These are phyloP conservation scores for Starmerella roubikii DNA, from an alignment of 805 yeast genomes.

Conservation along the genomic window DNA sequence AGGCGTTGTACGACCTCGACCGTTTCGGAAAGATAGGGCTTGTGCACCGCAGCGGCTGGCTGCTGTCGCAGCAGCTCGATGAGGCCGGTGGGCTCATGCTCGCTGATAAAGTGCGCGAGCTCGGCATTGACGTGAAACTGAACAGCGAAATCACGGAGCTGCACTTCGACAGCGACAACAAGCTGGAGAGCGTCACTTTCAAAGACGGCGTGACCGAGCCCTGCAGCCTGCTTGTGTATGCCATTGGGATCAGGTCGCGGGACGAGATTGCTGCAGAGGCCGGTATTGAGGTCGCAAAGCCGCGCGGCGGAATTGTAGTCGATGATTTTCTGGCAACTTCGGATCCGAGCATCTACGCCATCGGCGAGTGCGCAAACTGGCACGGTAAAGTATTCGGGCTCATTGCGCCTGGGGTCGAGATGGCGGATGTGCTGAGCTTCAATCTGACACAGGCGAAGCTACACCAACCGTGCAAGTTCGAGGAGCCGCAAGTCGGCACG, in stretches of 20 bases:
- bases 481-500: constrained; percentile 29
- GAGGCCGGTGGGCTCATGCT: constrained; percentile 27
- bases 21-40: constrained; percentile 24
- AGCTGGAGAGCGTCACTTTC: constrained; percentile 22
- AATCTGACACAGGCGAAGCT: constrained; percentile 28
- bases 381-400: constrained; percentile 27
- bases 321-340: constrained; percentile 24
- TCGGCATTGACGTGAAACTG: constrained; percentile 40
- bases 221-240: constrained; percentile 27
- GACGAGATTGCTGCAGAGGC: constrained; percentile 25
- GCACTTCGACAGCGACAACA: constrained; percentile 24
- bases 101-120: constrained; percentile 36
- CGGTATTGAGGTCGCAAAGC: constrained; percentile 19
- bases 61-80: constrained; percentile 29
- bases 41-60: constrained; percentile 28
- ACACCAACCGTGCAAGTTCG: constrained; percentile 24
- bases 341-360: constrained; percentile 25
- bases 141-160: constrained; percentile 39
- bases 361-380: constrained; percentile 31
- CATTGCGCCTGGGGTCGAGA: constrained; percentile 31
- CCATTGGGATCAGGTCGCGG: constrained; percentile 29
- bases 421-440: constrained; percentile 29
- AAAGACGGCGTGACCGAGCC: constrained; percentile 24
- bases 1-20: constrained; percentile 27
- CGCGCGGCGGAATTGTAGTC: constrained; percentile 26